A percentile compares a stretch with the other conserved stretches of the same genome.
These are phyloP conservation scores for Cenchrus purpureus DNA, from an alignment of 176 grass and related monocot genomes.

Conservation along the genomic window DNA sequence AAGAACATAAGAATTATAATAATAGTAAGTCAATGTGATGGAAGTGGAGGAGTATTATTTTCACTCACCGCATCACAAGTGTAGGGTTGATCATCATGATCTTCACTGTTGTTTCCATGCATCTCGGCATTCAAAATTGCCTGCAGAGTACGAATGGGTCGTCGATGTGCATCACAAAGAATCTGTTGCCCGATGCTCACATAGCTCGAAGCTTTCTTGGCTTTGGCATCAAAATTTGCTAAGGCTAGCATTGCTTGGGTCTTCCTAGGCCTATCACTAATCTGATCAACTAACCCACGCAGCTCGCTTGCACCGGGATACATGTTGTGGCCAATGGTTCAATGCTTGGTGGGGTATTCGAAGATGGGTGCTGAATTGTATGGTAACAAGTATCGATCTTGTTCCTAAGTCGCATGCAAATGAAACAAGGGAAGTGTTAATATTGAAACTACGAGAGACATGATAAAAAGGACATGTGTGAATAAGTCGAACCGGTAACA, in stretches of 20 bases:
- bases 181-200: not conserved
- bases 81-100: too few species aligned
- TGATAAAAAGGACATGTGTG: not conserved
- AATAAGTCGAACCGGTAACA: not conserved
- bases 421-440: not conserved
- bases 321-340: not conserved
- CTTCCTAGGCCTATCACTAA: not conserved
- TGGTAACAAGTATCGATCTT: not conserved
- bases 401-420: not conserved
- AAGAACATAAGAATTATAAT: too few species aligned
- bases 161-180: not conserved
- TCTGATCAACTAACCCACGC: not conserved
- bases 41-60: too few species aligned
- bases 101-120: not conserved
- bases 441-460: not conserved
- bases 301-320: not conserved
- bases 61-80: too few species aligned
- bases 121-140: not conserved
- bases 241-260: not conserved
- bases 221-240: not conserved
- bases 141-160: not conserved
- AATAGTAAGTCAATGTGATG: too few species aligned
- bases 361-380: not conserved
- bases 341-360: not conserved
- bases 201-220: not conserved